Evolutionary conservation across 768 basidiomycete species (phyloP), one percentile per base, ranked within the genome.

Genomic region (Phanerodontia chrysosporium): DNA sequence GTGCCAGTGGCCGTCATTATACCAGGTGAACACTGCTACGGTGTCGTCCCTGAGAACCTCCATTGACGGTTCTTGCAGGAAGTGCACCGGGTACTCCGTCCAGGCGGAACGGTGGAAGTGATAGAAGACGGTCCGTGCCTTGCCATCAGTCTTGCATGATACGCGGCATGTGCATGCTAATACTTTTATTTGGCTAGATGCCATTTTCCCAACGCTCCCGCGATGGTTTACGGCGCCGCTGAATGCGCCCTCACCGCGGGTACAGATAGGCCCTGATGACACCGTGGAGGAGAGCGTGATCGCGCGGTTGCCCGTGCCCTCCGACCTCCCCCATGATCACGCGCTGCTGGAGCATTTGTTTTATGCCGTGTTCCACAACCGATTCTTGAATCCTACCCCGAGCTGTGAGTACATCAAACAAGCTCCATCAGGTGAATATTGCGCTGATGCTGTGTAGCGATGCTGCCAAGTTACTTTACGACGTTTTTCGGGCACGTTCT

Each of bases 161-260:
- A 22, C 18, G 6, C 42, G 10, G 35, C 9, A 12, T 51, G 49
- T 32, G 13, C 29, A n/a, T n/a, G 49, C 49, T 32, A 29, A 51
- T 16, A 30, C 36, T 28, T 45, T 56, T 28, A 55, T 4, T 49
- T 25, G 1, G 42, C 45, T 59, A 92, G 90, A 92, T 67, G 79
- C 89, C 28, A 73, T 89, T 46, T 92, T 92, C 67, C 90, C 90
- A n/a, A 73, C 73, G 3, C 78, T 92, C 36, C 89, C 90, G 22
- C 80, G 80, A 36, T 91, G 89, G 88, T 92, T 90, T 65, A 90
- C 90, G 1, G 76, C 79, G 39, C 86, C 87, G 9, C 78, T 90
- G 54, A 83, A 86, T 28, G 75, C 76, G 28, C 81, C 64, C 28
- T 35, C 58, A 12, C 59, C 60, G 36, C 76, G 65, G 74, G 80